Conservation (phyloP, 345 rosid species). For the Trapa incisa region DNA sequence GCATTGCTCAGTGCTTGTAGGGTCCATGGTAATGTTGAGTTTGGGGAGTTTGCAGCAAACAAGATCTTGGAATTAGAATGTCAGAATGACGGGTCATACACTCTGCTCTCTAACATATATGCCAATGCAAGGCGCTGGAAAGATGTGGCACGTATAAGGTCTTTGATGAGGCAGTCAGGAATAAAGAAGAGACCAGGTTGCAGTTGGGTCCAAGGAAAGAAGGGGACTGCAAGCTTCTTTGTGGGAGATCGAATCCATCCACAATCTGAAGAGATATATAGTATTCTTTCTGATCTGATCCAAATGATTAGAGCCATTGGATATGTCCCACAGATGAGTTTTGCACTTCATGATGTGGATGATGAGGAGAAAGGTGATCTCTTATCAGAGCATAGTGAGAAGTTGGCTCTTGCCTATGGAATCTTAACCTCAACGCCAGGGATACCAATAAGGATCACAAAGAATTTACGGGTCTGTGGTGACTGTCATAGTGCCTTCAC, state of each 20-base stretch:
- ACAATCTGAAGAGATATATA: constrained; percentile 35
- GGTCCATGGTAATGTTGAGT: constrained; percentile 58
- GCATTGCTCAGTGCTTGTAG: constrained; percentile 69
- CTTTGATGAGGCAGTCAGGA: constrained; percentile 55
- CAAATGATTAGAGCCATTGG: constrained; percentile 58
- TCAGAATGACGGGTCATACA: constrained; percentile 62
- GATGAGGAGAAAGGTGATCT: constrained; percentile 83
- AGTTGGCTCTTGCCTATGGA: constrained; percentile 73
- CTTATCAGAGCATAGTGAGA: constrained; percentile 70
- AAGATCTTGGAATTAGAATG: constrained; percentile 34
- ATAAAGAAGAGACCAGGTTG: constrained; percentile 74
- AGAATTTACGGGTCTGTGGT: constrained; percentile 71
- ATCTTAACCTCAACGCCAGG: constrained; percentile 46
- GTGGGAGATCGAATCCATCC: constrained; percentile 69
- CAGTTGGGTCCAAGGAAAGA: constrained; percentile 76
- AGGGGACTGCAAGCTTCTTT: constrained; percentile 60
- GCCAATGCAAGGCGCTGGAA: constrained; percentile 79
- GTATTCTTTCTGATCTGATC: constrained; percentile 40
- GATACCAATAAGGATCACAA: constrained; percentile 54
- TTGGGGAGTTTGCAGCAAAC: constrained; percentile 63
- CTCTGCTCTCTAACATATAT: constrained; percentile 67
- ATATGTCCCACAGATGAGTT: constrained; percentile 65
- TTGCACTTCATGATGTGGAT: constrained; percentile 82
- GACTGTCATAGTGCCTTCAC: constrained; percentile 71
- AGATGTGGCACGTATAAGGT: constrained; percentile 64